Evolutionary conservation across 306 rosid genomes (phyloP).

Genomic region (Prunus salicina): DNA sequence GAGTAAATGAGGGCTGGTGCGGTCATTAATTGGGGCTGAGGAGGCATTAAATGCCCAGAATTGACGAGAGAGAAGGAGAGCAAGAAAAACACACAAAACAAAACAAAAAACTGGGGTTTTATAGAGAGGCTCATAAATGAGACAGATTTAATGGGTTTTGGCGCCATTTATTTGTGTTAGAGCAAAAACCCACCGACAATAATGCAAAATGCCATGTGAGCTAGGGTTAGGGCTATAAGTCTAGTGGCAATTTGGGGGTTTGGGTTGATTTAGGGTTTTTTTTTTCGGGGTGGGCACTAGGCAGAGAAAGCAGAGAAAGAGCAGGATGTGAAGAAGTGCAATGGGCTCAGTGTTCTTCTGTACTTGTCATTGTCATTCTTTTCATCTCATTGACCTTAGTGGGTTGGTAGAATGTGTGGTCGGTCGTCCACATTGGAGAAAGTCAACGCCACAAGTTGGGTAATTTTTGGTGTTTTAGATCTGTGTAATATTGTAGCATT

Average conservation of each 20-base stretch:
- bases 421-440: no score
- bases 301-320: no score
- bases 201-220: no score
- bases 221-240: background rate
- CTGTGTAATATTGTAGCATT: no score
- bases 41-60: slow-evolving; percentile 33
- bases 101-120: background rate
- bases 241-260: background rate
- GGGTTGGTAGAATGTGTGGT: no score
- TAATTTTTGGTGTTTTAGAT: no score
- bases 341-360: no score
- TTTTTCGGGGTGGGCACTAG: no score
- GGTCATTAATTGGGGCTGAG: slow-evolving; percentile 18
- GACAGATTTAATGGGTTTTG: background rate
- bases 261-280: background rate
- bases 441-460: no score
- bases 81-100: slow-evolving; percentile 1
- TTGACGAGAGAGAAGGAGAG: slow-evolving; percentile 23
- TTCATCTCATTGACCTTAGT: no score
- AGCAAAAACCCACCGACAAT: background rate
- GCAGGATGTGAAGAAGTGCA: no score
- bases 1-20: slow-evolving; percentile 30
- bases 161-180: slow-evolving; percentile 9
- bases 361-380: no score
- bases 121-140: slow-evolving; percentile 9